phyloP scores from a whole-genome alignment of 208 protist species.

The Wallacemonas sp. region DNA sequence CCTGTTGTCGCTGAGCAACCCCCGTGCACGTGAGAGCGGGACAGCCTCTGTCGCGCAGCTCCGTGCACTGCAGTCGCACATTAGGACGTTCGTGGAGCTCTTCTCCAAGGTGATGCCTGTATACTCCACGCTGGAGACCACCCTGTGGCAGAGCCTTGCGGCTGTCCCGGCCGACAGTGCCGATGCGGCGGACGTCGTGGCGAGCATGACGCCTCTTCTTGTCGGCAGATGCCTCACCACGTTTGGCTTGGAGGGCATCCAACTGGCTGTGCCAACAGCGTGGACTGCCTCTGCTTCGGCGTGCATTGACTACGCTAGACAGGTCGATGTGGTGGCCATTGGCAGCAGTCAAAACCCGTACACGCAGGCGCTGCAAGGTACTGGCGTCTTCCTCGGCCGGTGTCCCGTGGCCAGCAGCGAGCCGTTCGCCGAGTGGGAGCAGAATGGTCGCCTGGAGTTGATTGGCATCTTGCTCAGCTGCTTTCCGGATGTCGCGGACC shows the following conservation, averaged over 20 bases:
- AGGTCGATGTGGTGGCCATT: slow-evolving; percentile 58
- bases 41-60: slow-evolving; percentile 1
- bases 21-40: slow-evolving; percentile 6
- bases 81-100: slow-evolving; percentile 48
- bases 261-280: slow-evolving; percentile 42
- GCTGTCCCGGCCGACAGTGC: slow-evolving; percentile 16
- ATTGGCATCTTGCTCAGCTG: slow-evolving; percentile 43
- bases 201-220: slow-evolving; percentile 57
- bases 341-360: slow-evolving; percentile 35
- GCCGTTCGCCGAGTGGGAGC: slow-evolving; percentile 61
- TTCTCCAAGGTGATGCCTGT: slow-evolving; percentile 52
- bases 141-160: slow-evolving; percentile 57
- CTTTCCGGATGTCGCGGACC: slow-evolving; percentile 27
- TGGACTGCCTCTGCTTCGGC: slow-evolving; percentile 55
- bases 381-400: slow-evolving; percentile 46
- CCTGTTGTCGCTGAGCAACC: slow-evolving; percentile 32
- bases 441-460: slow-evolving; percentile 53
- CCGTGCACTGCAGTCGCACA: slow-evolving; percentile 24
- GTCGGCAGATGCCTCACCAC: slow-evolving; percentile 51
- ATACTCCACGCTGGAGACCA: slow-evolving; percentile 53
- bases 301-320: slow-evolving; percentile 43
- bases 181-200: slow-evolving; percentile 15
- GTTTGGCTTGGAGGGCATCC: slow-evolving; percentile 47
- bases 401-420: slow-evolving; percentile 38
- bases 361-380: slow-evolving; percentile 26